Conservation (phyloP, 164 flowering plant genomes). For the Annona squamosa region DNA sequence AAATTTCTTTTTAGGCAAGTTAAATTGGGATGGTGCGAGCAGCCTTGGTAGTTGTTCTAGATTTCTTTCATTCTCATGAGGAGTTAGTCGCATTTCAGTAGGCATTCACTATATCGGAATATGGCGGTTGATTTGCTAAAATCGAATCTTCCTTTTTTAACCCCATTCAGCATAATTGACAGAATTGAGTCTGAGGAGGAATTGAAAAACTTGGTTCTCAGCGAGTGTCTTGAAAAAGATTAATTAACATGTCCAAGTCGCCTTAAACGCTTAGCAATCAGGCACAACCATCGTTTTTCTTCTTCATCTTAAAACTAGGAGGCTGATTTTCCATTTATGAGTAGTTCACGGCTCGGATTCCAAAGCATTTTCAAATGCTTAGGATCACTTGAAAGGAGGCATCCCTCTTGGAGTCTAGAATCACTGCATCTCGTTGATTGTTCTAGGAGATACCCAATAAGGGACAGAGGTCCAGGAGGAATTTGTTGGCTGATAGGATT, state of each 20-base stretch:
- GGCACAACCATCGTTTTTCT: neutral
- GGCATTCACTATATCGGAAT: too few relatives aligned
- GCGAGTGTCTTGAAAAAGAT: slow-evolving; percentile 62
- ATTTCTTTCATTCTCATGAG: too few relatives aligned
- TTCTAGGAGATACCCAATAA: too few relatives aligned
- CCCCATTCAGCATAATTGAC: slow-evolving; percentile 67
- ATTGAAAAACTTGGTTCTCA: slow-evolving; percentile 48
- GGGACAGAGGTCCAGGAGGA: neutral
- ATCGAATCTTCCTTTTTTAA: neutral
- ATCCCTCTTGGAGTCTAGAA: neutral
- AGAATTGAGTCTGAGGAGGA: slow-evolving; percentile 50
- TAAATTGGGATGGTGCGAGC: slow-evolving; percentile 80
- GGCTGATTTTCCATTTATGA: neutral
- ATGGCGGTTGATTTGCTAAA: too few relatives aligned
- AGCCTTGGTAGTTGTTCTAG: slow-evolving; percentile 41
- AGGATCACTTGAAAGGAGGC: neutral
- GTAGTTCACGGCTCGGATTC: neutral
- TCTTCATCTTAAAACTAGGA: neutral
- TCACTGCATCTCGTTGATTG: neutral
- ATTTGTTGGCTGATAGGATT: neutral
- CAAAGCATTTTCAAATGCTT: neutral
- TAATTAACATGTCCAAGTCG: slow-evolving; percentile 73
- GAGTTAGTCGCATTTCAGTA: too few relatives aligned
- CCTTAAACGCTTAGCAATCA: slow-evolving; percentile 75
- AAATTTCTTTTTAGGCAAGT: slow-evolving; percentile 26